phyloP scores from a whole-genome alignment of 495 filamentous ascomycete genomes.

The Penicillium egyptiacum region DNA sequence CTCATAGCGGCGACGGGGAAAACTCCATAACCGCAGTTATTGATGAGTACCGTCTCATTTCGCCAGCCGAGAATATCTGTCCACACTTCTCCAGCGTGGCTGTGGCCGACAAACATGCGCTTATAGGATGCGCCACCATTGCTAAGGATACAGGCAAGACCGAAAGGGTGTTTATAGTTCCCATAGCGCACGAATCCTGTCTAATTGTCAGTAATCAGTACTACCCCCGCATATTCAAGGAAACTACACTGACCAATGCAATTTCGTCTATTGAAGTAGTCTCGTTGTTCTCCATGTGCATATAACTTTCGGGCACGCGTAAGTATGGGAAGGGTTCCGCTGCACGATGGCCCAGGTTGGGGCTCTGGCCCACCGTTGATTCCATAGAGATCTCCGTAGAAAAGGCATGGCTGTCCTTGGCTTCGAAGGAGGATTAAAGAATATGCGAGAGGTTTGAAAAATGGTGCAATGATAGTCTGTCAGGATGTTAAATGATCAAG shows the following conservation, averaged over 20 bases:
- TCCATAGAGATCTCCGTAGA: conserved; percentile 75
- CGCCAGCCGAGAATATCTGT: conserved; percentile 60
- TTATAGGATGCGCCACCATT: conserved; percentile 50
- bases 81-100: conserved; percentile 61
- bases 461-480: conserved; percentile 50
- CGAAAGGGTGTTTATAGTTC: conserved; percentile 48
- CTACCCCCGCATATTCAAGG: neutral
- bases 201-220: neutral
- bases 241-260: conserved; percentile 56
- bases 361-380: conserved; percentile 48
- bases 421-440: conserved; percentile 67
- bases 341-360: conserved; percentile 52
- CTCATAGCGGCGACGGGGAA: conserved; percentile 57
- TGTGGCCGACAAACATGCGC: conserved; percentile 62
- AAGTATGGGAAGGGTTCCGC: conserved; percentile 57
- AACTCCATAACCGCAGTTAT: conserved; percentile 52
- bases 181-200: conserved; percentile 61
- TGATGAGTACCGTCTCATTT: conserved; percentile 51
- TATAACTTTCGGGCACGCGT: conserved; percentile 67
- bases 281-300: conserved; percentile 63
- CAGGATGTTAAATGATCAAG: neutral
- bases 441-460: conserved; percentile 62
- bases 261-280: conserved; percentile 64
- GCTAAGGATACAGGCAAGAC: conserved; percentile 60
- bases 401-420: conserved; percentile 68